A percentile compares a stretch with the other conserved stretches of the same genome.
Conservation (phyloP, 306 rosid species). For the Medicago lupulina region DNA sequence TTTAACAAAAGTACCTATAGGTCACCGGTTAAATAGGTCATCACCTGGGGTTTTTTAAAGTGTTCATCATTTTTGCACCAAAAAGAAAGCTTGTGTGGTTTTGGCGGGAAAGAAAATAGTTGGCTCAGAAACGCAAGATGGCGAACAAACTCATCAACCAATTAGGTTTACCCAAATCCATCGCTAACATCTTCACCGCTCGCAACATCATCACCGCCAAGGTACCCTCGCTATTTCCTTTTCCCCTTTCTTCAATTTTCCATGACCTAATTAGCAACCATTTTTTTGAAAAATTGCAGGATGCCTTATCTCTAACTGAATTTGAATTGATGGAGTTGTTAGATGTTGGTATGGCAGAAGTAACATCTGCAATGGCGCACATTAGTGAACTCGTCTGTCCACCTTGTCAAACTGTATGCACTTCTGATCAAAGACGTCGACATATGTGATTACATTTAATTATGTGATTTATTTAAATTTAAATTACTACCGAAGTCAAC, state of each 20-base stretch:
- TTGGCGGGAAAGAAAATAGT: slow-evolving; percentile 50
- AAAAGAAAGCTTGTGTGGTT: neutral
- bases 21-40: no score
- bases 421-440: no score
- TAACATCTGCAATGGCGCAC: slow-evolving; percentile 67
- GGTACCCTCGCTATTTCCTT: slow-evolving; percentile 38
- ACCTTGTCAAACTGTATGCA: slow-evolving; percentile 76
- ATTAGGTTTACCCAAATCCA: slow-evolving; percentile 74
- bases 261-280: slow-evolving; percentile 14
- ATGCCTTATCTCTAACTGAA: slow-evolving; percentile 77
- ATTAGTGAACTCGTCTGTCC: slow-evolving; percentile 88
- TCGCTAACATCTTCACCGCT: slow-evolving; percentile 76
- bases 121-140: slow-evolving; percentile 40
- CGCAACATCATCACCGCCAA: slow-evolving; percentile 84
- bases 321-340: slow-evolving; percentile 86
- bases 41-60: no score
- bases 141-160: slow-evolving; percentile 78
- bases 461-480: no score
- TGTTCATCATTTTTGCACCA: neutral
- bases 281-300: slow-evolving; percentile 51
- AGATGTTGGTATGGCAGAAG: slow-evolving; percentile 78
- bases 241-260: neutral
- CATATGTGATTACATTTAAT: no score
- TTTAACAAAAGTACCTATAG: no score
- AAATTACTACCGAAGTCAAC: no score